These are phyloP conservation scores for Dioscorea alata DNA, from an alignment of 106 monocot species.

Conservation along the genomic window DNA sequence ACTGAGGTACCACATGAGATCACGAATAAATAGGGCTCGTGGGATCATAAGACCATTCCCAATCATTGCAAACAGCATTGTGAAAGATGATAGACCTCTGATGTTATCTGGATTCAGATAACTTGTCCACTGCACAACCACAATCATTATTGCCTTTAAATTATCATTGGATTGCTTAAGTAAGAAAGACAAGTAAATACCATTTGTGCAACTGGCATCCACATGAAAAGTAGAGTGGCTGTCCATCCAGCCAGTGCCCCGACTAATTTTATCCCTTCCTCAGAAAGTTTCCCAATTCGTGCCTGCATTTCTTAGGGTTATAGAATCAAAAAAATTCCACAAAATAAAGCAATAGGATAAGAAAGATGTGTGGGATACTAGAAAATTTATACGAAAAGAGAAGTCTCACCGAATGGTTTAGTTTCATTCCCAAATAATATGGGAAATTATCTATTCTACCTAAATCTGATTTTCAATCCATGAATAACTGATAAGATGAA, in stretches of 20 bases:
- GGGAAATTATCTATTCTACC: no score
- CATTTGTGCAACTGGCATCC: constrained; percentile 96
- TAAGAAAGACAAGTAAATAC: constrained; percentile 10
- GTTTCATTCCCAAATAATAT: no score
- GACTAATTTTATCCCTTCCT: constrained; percentile 45
- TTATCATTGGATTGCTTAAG: not conserved
- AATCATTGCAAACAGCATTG: constrained; percentile 89
- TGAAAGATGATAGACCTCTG: constrained; percentile 80
- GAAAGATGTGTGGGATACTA: no score
- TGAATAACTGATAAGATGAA: no score
- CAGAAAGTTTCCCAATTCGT: constrained; percentile 62
- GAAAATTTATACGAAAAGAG: no score
- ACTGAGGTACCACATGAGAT: constrained; percentile 83
- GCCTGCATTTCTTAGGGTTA: constrained; percentile 49
- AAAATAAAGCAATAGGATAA: constrained; percentile 3
- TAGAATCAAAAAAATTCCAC: constrained; percentile 10
- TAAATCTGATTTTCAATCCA: no score
- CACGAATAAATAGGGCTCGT: constrained; percentile 90
- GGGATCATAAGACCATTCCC: constrained; percentile 96
- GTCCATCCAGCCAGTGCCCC: constrained; percentile 88
- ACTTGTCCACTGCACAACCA: constrained; percentile 75
- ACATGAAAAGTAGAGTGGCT: constrained; percentile 93
- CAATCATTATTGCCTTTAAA: not conserved
- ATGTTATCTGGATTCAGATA: constrained; percentile 93
- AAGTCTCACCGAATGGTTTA: no score